phyloP scores from a whole-genome alignment of 192 early-diverging fungal genomes.

The Geranomyces michiganensis region DNA sequence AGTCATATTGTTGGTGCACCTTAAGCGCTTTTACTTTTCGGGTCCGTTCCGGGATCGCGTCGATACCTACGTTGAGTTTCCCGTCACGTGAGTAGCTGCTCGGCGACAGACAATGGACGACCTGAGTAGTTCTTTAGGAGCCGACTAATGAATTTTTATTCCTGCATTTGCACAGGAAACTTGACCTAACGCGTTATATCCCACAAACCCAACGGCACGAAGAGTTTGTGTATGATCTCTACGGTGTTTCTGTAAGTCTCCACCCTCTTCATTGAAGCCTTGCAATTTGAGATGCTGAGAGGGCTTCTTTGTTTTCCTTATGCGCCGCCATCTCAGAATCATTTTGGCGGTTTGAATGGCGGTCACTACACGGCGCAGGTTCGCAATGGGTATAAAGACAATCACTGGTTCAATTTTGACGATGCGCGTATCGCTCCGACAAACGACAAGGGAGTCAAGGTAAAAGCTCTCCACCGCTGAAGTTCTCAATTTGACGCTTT shows the following conservation, averaged over 20 bases:
- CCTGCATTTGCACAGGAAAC: constrained; percentile 14
- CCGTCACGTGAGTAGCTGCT: constrained; percentile 48
- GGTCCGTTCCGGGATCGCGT: constrained; percentile 94
- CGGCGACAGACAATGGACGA: too few species aligned
- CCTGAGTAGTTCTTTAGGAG: background rate
- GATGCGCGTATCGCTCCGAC: constrained; percentile 61
- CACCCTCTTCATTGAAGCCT: background rate
- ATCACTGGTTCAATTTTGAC: constrained; percentile 79
- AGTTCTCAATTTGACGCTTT: too few species aligned
- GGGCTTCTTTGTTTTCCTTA: constrained; percentile 2
- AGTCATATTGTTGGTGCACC: constrained; percentile 85
- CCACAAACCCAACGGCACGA: constrained; percentile 39
- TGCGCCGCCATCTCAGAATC: constrained; percentile 70
- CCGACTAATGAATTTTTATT: constrained; percentile 1
- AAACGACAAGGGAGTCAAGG: constrained; percentile 43
- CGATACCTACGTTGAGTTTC: constrained; percentile 84
- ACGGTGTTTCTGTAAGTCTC: constrained; percentile 63
- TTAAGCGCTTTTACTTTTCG: constrained; percentile 92
- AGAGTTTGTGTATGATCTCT: constrained; percentile 68
- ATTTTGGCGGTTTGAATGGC: constrained; percentile 77
- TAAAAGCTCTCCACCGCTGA: too few species aligned
- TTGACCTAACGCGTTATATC: constrained; percentile 46
- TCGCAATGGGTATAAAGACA: constrained; percentile 61
- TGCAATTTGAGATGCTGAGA: background rate
- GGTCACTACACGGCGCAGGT: constrained; percentile 86